Conservation (phyloP, 129 eudicot species). For the Logfia minima region DNA sequence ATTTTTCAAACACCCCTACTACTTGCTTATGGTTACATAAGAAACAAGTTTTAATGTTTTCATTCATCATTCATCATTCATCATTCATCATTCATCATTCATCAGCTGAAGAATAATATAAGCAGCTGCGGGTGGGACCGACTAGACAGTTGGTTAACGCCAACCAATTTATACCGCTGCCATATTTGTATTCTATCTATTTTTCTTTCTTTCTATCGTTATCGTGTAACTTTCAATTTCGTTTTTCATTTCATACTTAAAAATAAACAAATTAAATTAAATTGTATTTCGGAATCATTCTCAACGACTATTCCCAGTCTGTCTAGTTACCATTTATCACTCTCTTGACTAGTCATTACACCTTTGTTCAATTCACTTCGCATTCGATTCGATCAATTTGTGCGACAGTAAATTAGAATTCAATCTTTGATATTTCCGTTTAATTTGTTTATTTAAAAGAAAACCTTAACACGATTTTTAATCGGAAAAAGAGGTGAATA, state of each 20-base stretch:
- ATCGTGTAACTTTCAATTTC: no score
- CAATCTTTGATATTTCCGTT: background rate
- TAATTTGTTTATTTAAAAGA: background rate
- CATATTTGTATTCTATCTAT: background rate
- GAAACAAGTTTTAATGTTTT: no score
- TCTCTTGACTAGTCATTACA: slow-evolving; percentile 28
- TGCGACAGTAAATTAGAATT: background rate
- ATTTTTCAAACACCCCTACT: no score
- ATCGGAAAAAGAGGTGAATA: background rate
- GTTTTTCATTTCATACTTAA: no score
- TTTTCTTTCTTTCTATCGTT: no score
- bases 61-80: no score
- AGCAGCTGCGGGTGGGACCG: slow-evolving; percentile 13
- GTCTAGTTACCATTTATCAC: slow-evolving; percentile 8
- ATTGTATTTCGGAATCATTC: background rate
- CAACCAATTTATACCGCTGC: slow-evolving; percentile 8
- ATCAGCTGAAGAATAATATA: background rate
- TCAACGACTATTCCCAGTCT: slow-evolving; percentile 23
- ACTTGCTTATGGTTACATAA: no score
- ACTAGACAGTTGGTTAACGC: slow-evolving; percentile 11
- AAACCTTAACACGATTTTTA: slow-evolving; percentile 20
- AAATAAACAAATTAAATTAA: no score
- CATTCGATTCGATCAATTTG: slow-evolving; percentile 19
- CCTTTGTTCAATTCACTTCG: slow-evolving; percentile 11
- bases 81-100: no score